These are phyloP conservation scores for Xylaria sp. DNA, from an alignment of 2,329 filamentous ascomycete species.

Conservation along the genomic window DNA sequence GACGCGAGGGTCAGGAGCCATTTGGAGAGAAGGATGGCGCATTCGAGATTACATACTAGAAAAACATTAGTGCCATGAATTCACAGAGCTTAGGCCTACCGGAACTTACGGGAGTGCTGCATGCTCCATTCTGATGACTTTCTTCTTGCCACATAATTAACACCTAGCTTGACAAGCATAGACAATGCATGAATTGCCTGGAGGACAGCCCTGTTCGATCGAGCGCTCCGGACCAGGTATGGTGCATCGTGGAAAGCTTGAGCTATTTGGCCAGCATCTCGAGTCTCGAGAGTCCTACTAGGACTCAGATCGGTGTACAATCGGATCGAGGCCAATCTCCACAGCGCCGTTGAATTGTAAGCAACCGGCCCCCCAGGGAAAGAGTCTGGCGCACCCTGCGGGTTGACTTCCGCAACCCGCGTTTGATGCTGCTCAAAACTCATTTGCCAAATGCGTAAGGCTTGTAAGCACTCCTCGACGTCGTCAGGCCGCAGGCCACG, in stretches of 20 bases:
- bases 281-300: conserved; percentile 71
- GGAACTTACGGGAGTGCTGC: conserved; percentile 66
- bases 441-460: conserved; percentile 67
- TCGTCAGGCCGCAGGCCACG: conserved; percentile 65
- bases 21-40: conserved; percentile 69
- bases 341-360: conserved; percentile 72
- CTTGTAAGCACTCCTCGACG: conserved; percentile 66
- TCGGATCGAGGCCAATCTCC: conserved; percentile 71
- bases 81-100: neutral
- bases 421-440: conserved; percentile 68
- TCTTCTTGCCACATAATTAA: conserved; percentile 70
- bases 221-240: conserved; percentile 66
- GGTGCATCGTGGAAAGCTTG: conserved; percentile 69
- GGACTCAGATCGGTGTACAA: conserved; percentile 73
- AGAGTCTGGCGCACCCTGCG: conserved; percentile 60
- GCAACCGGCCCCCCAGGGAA: conserved; percentile 70
- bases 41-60: conserved; percentile 70
- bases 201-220: conserved; percentile 71
- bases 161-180: conserved; percentile 71
- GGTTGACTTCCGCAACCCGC: conserved; percentile 60
- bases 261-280: conserved; percentile 71
- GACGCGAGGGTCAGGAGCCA: conserved; percentile 68
- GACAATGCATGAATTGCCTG: conserved; percentile 76
- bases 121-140: conserved; percentile 73
- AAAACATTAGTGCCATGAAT: conserved; percentile 28